phyloP scores from a whole-genome alignment of 2,329 filamentous ascomycete species.

The Penicillium sp. region DNA sequence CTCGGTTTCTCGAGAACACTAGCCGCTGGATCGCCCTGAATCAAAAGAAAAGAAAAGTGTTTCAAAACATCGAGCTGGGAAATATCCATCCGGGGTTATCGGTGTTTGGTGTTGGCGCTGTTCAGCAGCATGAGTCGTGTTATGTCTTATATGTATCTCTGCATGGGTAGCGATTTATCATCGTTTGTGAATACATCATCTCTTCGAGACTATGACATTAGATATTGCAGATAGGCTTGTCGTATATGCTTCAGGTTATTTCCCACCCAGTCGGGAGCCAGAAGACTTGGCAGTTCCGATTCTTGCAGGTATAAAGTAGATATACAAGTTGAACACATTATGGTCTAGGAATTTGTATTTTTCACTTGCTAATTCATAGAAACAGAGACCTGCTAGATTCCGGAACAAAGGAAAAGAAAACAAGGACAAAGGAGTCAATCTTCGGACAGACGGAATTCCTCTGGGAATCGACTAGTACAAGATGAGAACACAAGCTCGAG shows the following conservation, averaged over 20 bases:
- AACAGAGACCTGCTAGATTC: slow-evolving; percentile 24
- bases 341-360: too few species aligned
- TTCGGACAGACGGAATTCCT: slow-evolving; percentile 17
- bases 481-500: slow-evolving; percentile 22
- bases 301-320: too few species aligned
- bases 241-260: too few species aligned
- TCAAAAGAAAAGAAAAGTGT: slow-evolving; percentile 20
- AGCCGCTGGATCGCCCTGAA: too few species aligned
- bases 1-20: too few species aligned
- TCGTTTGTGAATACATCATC: slow-evolving; percentile 26
- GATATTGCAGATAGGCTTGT: too few species aligned
- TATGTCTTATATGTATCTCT: slow-evolving; percentile 23
- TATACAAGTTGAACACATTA: too few species aligned
- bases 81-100: slow-evolving; percentile 26
- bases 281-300: too few species aligned
- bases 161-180: slow-evolving; percentile 27
- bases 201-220: too few species aligned
- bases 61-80: slow-evolving; percentile 24
- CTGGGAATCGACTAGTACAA: slow-evolving; percentile 30
- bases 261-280: too few species aligned
- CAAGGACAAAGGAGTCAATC: slow-evolving; percentile 19
- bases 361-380: slow-evolving; percentile 2
- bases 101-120: slow-evolving; percentile 26
- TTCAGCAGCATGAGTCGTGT: slow-evolving; percentile 20
- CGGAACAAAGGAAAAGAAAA: slow-evolving; percentile 26